Evolutionary conservation across 129 eudicot genomes (phyloP), one percentile per base, ranked within the genome.

Genomic region (Smallanthus sonchifolius): DNA sequence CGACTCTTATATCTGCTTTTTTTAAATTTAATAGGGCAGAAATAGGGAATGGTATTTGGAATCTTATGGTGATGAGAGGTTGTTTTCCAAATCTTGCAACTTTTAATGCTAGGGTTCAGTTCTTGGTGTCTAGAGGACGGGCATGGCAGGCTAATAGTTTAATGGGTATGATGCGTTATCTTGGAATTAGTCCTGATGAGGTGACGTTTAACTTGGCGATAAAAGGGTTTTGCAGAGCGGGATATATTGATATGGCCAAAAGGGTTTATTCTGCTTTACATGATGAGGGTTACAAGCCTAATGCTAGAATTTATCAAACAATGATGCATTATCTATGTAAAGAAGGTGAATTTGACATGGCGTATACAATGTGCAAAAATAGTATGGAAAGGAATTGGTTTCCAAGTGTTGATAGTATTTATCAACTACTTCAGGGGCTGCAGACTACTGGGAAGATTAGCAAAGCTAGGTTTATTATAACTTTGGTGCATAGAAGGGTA

Each of bases 21-120:
- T 92, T 87, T 79, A 89, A 87, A 76, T 49, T 65, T 7, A 82
- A 82, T 52, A 79, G 75, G 10, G 82, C 77, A 13, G 85, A 77
- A 75, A 82, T 92, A 73, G 97, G 86, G 32, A 87, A 92, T 69
- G 97, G 97, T 10, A 57, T 92, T 68, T 92, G 97, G 97, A 92
- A 89, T 60, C 84, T 87, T 43, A 92, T 92, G 97, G 80, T 92
- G 45, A 79, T 66, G 71, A 89, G 75, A 54, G 96, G 94, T 4
- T 92, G 97, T 85, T 67, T 68, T 6, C 97, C 97, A 8, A 87
- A 85, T 78, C 42, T 89, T 14, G 86, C 94, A 7, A 92, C 97
- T n/a, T 92, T 92, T 63, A 92, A 92, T 80, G 90, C 81, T 13
- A 85, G 97, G 77, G 86, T 92, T 76, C 97, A 92, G 84, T 92